phyloP scores from a whole-genome alignment of 352 stramenopile genomes.

The Aphanomyces astaci region DNA sequence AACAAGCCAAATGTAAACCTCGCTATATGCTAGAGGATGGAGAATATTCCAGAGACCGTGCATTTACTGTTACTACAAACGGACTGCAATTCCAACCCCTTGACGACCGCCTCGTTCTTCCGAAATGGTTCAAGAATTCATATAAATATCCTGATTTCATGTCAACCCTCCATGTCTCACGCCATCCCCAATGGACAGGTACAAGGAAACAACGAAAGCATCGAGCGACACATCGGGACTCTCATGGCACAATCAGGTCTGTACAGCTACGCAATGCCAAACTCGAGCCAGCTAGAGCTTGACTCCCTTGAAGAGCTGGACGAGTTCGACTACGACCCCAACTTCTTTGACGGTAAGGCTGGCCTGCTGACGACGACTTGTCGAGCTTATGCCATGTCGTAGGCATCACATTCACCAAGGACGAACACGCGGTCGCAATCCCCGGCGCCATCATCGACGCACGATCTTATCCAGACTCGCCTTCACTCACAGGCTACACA shows the following conservation, averaged over 20 bases:
- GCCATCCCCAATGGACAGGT: neutral
- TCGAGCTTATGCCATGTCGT: neutral
- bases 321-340: slow-evolving; percentile 23
- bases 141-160: neutral
- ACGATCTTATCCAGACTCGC: slow-evolving; percentile 12
- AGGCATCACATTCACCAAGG: slow-evolving; percentile 19
- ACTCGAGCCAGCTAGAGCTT: slow-evolving; percentile 6
- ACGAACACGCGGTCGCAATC: neutral
- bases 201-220: no score
- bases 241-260: neutral
- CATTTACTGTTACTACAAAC: no score
- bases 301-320: slow-evolving; percentile 10
- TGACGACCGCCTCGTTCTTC: no score
- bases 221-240: neutral
- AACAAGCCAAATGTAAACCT: no score
- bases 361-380: neutral
- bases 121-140: no score
- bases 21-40: no score
- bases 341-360: slow-evolving; percentile 21
- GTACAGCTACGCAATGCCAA: neutral
- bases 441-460: neutral
- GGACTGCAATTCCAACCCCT: no score
- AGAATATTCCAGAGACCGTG: no score
- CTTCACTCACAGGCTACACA: slow-evolving; percentile 40
- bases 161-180: neutral